These are phyloP conservation scores for Saccharum spontaneum DNA, from an alignment of 176 grass and related monocot species.

Conservation along the genomic window DNA sequence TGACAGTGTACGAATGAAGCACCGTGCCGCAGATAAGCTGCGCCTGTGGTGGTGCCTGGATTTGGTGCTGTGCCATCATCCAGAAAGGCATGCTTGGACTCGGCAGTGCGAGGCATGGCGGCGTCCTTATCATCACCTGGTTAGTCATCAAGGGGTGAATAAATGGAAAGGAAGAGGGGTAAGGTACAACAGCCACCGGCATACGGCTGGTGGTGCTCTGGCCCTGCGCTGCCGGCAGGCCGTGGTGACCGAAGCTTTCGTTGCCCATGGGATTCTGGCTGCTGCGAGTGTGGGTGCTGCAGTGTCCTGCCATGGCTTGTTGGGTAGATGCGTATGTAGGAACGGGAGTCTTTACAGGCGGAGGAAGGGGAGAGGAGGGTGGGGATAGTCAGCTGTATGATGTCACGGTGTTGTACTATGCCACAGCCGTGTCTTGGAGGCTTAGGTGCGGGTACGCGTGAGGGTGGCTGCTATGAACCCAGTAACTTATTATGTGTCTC, in stretches of 20 bases:
- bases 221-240: not conserved
- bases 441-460: too few relatives aligned
- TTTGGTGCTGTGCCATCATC: not conserved
- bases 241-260: not conserved
- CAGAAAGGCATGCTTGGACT: not conserved
- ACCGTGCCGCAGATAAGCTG: not conserved
- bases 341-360: too few relatives aligned
- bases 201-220: not conserved
- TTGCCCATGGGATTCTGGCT: not conserved
- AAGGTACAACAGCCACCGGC: not conserved
- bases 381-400: too few relatives aligned
- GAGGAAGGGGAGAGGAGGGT: too few relatives aligned
- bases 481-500: not conserved
- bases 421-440: not conserved
- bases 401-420: too few relatives aligned
- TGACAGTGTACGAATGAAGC: not conserved
- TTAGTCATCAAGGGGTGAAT: not conserved
- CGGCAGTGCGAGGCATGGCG: too few relatives aligned
- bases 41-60: not conserved
- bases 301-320: conserved; percentile 36
- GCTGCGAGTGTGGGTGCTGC: not conserved
- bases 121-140: not conserved
- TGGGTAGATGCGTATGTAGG: too few relatives aligned
- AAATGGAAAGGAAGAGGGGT: not conserved
- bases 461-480: too few relatives aligned